phyloP scores from a whole-genome alignment of 1,284 basidiomycete species.

The Porodaedalea pini region DNA sequence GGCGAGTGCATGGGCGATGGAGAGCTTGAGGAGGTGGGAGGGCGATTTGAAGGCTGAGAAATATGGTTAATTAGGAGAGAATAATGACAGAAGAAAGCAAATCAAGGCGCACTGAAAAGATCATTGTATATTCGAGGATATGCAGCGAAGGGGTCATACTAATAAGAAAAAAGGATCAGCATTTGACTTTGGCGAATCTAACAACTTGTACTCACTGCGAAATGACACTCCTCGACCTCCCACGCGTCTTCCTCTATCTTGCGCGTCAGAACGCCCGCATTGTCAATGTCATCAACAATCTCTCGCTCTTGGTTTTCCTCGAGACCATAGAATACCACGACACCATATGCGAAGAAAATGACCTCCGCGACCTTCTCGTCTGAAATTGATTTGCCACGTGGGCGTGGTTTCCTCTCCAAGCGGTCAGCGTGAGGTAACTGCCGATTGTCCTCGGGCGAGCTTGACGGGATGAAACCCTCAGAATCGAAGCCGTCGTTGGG shows the following conservation, averaged over 20 bases:
- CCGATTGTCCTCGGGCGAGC: conserved; percentile 18
- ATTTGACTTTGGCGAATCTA: neutral
- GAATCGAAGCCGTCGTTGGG: conserved; percentile 9
- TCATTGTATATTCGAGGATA: conserved; percentile 89
- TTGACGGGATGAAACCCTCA: conserved; percentile 22
- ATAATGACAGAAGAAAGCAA: neutral
- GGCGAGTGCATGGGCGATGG: conserved; percentile 89
- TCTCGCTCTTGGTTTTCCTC: conserved; percentile 70
- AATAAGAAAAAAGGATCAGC: conserved; percentile 22
- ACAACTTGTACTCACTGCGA: conserved; percentile 48
- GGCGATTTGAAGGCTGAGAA: conserved; percentile 79
- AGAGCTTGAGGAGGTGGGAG: conserved; percentile 85
- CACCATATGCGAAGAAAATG: conserved; percentile 84
- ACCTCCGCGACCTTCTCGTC: conserved; percentile 63
- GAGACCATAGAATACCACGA: conserved; percentile 86
- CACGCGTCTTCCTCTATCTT: conserved; percentile 66
- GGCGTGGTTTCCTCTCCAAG: neutral
- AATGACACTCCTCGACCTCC: conserved; percentile 91
- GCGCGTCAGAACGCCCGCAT: conserved; percentile 62
- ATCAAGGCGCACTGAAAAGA: conserved; percentile 70
- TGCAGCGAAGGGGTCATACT: conserved; percentile 84
- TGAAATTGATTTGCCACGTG: conserved; percentile 21
- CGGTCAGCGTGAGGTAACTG: neutral
- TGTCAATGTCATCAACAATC: conserved; percentile 80
- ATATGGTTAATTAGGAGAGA: conserved; percentile 8